Evolutionary conservation across 2,329 filamentous ascomycete species (phyloP).

Genomic region (Colletotrichum chrysophilum): DNA sequence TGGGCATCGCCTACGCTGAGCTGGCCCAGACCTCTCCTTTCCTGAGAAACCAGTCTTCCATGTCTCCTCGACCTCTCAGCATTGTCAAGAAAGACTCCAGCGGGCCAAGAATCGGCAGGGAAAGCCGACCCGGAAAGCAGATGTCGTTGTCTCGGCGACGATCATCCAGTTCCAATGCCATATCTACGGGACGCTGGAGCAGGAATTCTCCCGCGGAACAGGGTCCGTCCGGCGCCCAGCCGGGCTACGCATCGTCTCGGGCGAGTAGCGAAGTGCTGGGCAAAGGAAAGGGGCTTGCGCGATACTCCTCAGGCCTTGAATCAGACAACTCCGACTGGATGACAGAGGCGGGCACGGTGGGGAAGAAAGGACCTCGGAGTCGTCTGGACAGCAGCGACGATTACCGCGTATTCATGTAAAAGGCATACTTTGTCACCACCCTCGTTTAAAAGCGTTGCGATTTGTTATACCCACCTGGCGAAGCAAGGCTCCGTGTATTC

Average conservation of each 20-base stretch:
- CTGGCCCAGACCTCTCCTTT: constrained; percentile 16
- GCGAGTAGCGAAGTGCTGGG: constrained; percentile 18
- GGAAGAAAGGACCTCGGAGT: constrained; percentile 1
- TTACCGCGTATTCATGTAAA: constrained; percentile 22
- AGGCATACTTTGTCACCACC: not conserved
- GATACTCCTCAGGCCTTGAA: constrained; percentile 10
- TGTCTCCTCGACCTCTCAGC: constrained; percentile 20
- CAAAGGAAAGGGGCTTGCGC: constrained; percentile 9
- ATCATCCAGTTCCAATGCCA: constrained; percentile 14
- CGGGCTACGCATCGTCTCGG: constrained; percentile 7
- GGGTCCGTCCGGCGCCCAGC: not conserved
- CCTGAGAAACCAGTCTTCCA: not conserved
- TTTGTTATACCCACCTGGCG: constrained; percentile 19
- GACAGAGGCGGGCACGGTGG: constrained; percentile 17
- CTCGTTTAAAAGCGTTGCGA: constrained; percentile 16
- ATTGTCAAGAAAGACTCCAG: constrained; percentile 18
- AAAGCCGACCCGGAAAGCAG: constrained; percentile 15
- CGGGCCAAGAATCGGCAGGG: not conserved
- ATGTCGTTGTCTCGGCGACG: not conserved
- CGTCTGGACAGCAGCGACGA: constrained; percentile 14
- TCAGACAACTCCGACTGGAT: constrained; percentile 21
- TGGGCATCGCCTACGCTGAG: constrained; percentile 20
- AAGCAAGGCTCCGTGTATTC: not conserved
- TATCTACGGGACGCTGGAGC: constrained; percentile 11
- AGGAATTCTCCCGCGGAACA: constrained; percentile 5